These are phyloP conservation scores for Guadua angustifolia DNA, from an alignment of 176 grass and related monocot species.

Conservation along the genomic window DNA sequence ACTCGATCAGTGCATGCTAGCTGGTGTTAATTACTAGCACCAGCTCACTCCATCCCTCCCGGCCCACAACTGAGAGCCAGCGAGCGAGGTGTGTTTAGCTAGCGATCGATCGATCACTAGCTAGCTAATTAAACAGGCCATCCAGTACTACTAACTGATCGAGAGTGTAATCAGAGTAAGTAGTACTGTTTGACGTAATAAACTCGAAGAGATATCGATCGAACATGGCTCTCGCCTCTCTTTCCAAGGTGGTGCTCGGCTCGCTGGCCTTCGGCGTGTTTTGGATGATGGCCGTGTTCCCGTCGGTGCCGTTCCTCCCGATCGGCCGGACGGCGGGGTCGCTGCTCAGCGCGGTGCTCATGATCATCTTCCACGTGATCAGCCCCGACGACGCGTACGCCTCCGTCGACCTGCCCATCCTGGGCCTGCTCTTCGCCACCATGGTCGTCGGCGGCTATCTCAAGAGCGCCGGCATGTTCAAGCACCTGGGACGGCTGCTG, in stretches of 20 bases:
- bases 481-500: constrained; percentile 67
- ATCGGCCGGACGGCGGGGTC: constrained; percentile 88
- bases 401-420: constrained; percentile 86
- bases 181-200: no score
- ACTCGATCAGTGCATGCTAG: no score
- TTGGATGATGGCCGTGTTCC: constrained; percentile 96
- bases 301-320: constrained; percentile 85
- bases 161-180: no score
- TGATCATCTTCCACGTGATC: constrained; percentile 87
- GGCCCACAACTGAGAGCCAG: no score
- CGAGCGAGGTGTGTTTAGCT: no score
- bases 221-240: constrained; percentile 51
- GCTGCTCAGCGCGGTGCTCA: constrained; percentile 76
- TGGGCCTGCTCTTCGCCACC: constrained; percentile 88
- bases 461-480: constrained; percentile 89
- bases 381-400: constrained; percentile 74
- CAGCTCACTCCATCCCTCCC: no score
- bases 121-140: no score
- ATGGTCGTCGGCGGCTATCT: constrained; percentile 96
- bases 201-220: background rate
- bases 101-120: no score
- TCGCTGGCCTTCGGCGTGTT: constrained; percentile 73
- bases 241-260: constrained; percentile 61
- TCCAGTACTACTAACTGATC: no score
- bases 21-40: no score